phyloP scores from a whole-genome alignment of 2,329 filamentous ascomycete species.

The Elsinoe fawcettii region DNA sequence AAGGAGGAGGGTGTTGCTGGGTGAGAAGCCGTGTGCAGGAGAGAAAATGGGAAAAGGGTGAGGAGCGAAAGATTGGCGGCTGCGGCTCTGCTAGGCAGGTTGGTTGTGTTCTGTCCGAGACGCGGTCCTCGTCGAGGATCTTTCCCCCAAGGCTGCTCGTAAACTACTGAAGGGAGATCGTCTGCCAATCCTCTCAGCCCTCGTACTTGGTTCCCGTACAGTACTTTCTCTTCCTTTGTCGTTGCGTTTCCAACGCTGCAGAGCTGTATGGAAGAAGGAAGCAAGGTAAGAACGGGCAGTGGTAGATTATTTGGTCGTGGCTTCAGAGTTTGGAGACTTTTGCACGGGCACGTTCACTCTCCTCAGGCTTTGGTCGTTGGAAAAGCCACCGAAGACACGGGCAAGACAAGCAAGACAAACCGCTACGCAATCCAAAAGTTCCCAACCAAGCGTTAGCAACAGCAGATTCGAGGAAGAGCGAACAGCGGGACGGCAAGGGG shows the following conservation, averaged over 20 bases:
- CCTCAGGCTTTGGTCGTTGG: not conserved
- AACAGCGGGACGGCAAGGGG: constrained; percentile 12
- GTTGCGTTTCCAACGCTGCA: not conserved
- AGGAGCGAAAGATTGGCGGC: constrained; percentile 10
- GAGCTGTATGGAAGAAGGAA: not conserved
- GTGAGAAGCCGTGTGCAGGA: constrained; percentile 4
- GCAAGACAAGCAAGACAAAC: constrained; percentile 12
- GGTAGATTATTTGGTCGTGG: constrained; percentile 1
- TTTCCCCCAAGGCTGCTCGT: not conserved
- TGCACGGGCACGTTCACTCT: not conserved
- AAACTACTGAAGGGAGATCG: constrained; percentile 1
- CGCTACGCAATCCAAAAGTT: constrained; percentile 9
- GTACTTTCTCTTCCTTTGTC: not conserved
- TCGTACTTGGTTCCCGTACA: not conserved
- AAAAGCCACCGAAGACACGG: constrained; percentile 4
- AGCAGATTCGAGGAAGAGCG: not conserved
- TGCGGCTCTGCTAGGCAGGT: constrained; percentile 4
- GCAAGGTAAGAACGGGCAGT: not conserved
- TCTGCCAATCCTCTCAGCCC: not conserved
- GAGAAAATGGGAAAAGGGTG: constrained; percentile 7
- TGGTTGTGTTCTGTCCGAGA: constrained; percentile 6
- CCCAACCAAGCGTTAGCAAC: constrained; percentile 3
- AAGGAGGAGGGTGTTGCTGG: constrained; percentile 10
- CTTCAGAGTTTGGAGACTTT: constrained; percentile 5
- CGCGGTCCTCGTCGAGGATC: not conserved